A percentile compares a stretch with the other conserved stretches of the same genome.
phyloP scores from a whole-genome alignment of 768 basidiomycete species.

The Pulveroboletus sp. region DNA sequence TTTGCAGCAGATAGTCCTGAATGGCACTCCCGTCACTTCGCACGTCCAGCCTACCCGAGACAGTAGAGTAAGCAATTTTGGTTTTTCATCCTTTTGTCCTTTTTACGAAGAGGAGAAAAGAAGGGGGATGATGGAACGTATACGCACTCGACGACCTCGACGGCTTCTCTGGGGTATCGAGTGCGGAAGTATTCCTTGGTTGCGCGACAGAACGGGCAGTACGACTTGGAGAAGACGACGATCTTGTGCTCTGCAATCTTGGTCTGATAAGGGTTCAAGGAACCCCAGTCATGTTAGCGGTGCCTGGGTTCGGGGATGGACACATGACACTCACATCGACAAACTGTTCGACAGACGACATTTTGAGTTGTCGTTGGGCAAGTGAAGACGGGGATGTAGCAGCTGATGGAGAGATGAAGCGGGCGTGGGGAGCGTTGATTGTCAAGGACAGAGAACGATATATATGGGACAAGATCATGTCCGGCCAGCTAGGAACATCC shows the following conservation, averaged over 20 bases:
- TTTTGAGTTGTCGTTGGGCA: constrained; percentile 8
- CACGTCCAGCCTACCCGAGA: constrained; percentile 44
- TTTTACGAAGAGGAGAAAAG: background rate
- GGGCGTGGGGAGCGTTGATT: constrained; percentile 5
- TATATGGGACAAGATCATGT: constrained; percentile 16
- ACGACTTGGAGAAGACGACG: constrained; percentile 56
- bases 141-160: constrained; percentile 47
- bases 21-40: constrained; percentile 55
- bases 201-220: constrained; percentile 47
- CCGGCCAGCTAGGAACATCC: background rate
- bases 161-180: constrained; percentile 35
- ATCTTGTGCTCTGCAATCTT: constrained; percentile 48
- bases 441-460: constrained; percentile 18
- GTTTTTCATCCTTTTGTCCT: background rate
- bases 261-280: constrained; percentile 34
- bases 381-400: constrained; percentile 29
- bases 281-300: constrained; percentile 32
- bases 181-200: constrained; percentile 45
- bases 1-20: constrained; percentile 57
- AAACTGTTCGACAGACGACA: constrained; percentile 31
- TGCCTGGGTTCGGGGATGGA: too few relatives aligned
- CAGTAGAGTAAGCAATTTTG: background rate
- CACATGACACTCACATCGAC: constrained; percentile 35
- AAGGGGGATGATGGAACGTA: background rate
- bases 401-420: constrained; percentile 8